Evolutionary conservation across 1,284 basidiomycete genomes (phyloP), one percentile per base, ranked within the genome.

Genomic region (Coriolopsis trogii): DNA sequence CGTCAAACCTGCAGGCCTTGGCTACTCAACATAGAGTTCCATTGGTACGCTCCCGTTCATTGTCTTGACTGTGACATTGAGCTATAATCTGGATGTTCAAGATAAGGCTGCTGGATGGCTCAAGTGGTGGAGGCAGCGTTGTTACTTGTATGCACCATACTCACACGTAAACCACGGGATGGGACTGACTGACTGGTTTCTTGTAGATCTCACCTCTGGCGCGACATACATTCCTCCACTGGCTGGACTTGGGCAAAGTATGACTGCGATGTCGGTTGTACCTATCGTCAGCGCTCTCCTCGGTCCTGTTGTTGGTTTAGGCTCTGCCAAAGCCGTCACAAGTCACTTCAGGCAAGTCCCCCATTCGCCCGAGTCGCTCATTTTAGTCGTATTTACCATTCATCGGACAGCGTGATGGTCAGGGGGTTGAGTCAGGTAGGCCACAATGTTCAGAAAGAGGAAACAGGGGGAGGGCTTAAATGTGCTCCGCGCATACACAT

Each of bases 91-190:
- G 12, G 25, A 13, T 13, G 4, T 2, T 18, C 8, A 7, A 76
- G 74, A 68, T 76, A 44, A 68, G 74, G 15, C 64, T 76, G 1
- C 62, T 76, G 16, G 73, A 76, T 56, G 74, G 73, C 16, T 76
- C 74, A 10, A 76, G 74, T 45, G 74, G 74, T 43, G 74, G 74
- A 24, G 74, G 73, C 41, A 75, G 73, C 46, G 74, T 76, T 3
- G 70, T 72, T 13, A 68, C 68, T 9, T 76, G 73, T 74, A 46
- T 18, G 69, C 53, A 8, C 28, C 30, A 15, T 4, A 40, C 34
- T 28, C 15, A 15, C 34, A 15, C n/a, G 33, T 9, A 12, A 5
- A 18, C 24, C 24, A 25, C n/a, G 9, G 15, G 15, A 21, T 25
- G 29, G 25, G 12, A n/a, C 13, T 30, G 20, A n/a, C 20, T 24